Evolutionary conservation across 192 early-diverging fungal species (phyloP).

Genomic region (Podochytrium sp.): DNA sequence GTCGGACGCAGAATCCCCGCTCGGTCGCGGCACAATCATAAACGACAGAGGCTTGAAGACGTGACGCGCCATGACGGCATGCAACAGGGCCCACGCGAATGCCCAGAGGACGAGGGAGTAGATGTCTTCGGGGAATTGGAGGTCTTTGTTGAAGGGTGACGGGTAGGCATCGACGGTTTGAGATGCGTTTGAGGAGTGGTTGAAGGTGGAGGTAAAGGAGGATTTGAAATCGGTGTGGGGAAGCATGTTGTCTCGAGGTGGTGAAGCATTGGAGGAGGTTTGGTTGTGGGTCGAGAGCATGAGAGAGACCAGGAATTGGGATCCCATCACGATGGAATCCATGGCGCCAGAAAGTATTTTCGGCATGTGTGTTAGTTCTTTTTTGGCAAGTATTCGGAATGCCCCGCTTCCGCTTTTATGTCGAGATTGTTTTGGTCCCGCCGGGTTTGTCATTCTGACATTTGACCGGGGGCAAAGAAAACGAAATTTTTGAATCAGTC

Average conservation of each 20-base stretch:
- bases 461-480: no score
- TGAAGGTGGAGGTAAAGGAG: neutral
- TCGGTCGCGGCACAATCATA: neutral
- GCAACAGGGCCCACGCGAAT: slow-evolving; percentile 28
- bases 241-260: no score
- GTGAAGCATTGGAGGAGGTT: no score
- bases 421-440: no score
- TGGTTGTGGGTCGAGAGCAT: slow-evolving; percentile 8
- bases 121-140: slow-evolving; percentile 31
- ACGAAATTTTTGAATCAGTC: no score
- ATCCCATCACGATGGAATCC: neutral
- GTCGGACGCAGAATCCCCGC: neutral
- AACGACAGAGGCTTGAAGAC: neutral
- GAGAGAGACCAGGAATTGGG: slow-evolving; percentile 9
- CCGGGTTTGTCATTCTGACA: no score
- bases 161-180: neutral
- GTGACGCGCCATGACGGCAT: neutral
- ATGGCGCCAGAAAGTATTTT: slow-evolving; percentile 10
- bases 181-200: neutral
- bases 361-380: no score
- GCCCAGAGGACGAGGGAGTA: slow-evolving; percentile 27
- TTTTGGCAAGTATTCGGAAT: no score
- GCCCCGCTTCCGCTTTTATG: no score
- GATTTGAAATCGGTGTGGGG: no score
- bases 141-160: slow-evolving; percentile 35